phyloP scores from a whole-genome alignment of 306 rosid genomes.

The Ziziphus jujuba region DNA sequence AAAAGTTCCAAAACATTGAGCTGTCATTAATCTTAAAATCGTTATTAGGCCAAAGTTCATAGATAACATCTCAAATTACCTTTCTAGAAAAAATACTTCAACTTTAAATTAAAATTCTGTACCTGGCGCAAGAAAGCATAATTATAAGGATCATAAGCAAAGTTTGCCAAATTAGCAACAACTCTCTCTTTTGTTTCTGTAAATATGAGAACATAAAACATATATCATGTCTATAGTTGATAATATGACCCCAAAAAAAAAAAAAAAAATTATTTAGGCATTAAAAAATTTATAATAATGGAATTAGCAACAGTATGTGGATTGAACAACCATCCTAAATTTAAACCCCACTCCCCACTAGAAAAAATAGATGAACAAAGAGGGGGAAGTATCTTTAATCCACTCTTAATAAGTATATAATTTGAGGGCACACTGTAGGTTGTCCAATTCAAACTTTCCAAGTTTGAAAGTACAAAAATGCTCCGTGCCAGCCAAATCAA shows the following conservation, averaged over 20 bases:
- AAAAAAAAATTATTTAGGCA: too few species aligned
- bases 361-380: too few species aligned
- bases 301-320: too few species aligned
- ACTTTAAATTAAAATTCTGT: slow-evolving; percentile 9
- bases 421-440: too few species aligned
- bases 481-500: too few species aligned
- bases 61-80: slow-evolving; percentile 5
- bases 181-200: slow-evolving; percentile 72
- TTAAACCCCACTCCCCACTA: too few species aligned
- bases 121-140: slow-evolving; percentile 77
- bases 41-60: not conserved
- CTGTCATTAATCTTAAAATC: slow-evolving; percentile 37
- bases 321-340: too few species aligned
- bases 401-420: too few species aligned
- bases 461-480: too few species aligned
- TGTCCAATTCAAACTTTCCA: too few species aligned
- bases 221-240: not conserved
- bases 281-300: too few species aligned
- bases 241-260: not conserved
- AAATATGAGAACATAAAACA: slow-evolving; percentile 15
- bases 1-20: slow-evolving; percentile 89
- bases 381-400: too few species aligned
- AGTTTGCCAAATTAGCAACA: slow-evolving; percentile 82
- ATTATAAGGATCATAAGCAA: slow-evolving; percentile 93
- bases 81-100: not conserved